Base-by-base conservation (phyloP, 495 filamentous ascomycete species). In the Penicillium ochrochloron region DNA sequence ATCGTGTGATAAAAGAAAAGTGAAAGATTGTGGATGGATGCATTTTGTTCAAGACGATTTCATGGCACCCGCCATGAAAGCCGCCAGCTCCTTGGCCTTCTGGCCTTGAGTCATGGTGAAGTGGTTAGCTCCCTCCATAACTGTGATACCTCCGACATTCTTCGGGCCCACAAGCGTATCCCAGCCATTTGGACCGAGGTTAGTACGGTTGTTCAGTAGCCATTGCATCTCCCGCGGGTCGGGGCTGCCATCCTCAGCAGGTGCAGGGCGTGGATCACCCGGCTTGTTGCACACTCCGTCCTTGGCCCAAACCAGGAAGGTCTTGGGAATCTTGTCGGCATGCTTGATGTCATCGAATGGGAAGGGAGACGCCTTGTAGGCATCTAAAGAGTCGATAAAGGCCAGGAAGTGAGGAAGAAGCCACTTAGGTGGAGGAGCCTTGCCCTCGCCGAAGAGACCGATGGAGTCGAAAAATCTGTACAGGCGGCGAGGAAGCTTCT, bases 401-500 rank as follows among this genome's bases (percentile, higher is more conserved):
- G 90, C 86, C 3, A 86, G 78, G 77, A 96, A 96, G 75, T 96
- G 92, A 52, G 92, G 92, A 0, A 95, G 85, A 5, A 96, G 84
- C 92, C 92, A 96, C 10, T 79, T 81, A 5, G 85, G 92, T 56
- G 88, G 85, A 75, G 86, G 90, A 70, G 84, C 72, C 67, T 78
- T 84, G 63, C 80, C 86, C 42, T 90, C 89, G 44, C 92, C 92
- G 52, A 96, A 89, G 8, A 96, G 86, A 51, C 92, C 92, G 64
- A 94, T 90, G 9, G 84, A 80, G 59, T 90, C 88, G 72, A 94
- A 93, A 84, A 90, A 95, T 63, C 83, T 80, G 72, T 94, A 92
- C 0, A 96, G 85, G 17, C 89, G 85, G 15, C 85, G 80, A 0
- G 92, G 92, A 4, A 95, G 84, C 52, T 92, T 90, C 71, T 92